Conservation (phyloP, 306 rosid species). For the Casuarina equisetifolia region DNA sequence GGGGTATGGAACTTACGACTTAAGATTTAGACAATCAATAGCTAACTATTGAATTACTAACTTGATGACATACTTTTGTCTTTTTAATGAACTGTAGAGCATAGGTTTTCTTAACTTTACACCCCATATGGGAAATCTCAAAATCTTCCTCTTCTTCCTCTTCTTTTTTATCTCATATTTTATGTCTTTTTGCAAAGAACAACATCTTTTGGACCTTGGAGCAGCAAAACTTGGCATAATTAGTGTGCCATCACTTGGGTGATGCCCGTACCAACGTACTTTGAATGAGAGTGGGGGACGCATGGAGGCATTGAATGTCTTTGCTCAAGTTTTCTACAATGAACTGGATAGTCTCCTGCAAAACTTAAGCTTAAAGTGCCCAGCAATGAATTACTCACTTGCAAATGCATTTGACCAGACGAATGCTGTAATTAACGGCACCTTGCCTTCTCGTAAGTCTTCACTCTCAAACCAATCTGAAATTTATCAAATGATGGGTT, state of each 20-base stretch:
- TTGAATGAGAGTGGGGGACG: neutral
- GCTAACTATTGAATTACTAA: too few relatives aligned
- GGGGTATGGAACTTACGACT: too few relatives aligned
- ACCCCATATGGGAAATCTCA: too few relatives aligned
- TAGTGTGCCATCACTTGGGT: slow-evolving; percentile 23
- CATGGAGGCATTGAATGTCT: slow-evolving; percentile 4
- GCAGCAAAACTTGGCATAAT: slow-evolving; percentile 26
- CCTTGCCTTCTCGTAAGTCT: slow-evolving; percentile 30
- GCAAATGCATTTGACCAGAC: slow-evolving; percentile 43
- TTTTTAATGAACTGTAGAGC: too few relatives aligned
- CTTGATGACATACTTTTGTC: too few relatives aligned
- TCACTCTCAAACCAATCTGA: neutral
- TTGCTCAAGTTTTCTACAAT: slow-evolving; percentile 25
- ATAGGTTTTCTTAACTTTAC: too few relatives aligned
- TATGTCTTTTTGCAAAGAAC: neutral
- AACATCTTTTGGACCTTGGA: slow-evolving; percentile 21
- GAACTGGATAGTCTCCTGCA: slow-evolving; percentile 12
- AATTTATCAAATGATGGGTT: neutral
- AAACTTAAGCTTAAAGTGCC: slow-evolving; percentile 33
- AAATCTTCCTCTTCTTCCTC: neutral
- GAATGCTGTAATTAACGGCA: neutral
- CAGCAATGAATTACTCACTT: slow-evolving; percentile 39
- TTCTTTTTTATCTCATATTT: neutral
- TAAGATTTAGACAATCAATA: too few relatives aligned
- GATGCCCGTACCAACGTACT: slow-evolving; percentile 6